Evolutionary conservation across 1,284 basidiomycete species (phyloP).

Genomic region (Ceratobasidium sp.): DNA sequence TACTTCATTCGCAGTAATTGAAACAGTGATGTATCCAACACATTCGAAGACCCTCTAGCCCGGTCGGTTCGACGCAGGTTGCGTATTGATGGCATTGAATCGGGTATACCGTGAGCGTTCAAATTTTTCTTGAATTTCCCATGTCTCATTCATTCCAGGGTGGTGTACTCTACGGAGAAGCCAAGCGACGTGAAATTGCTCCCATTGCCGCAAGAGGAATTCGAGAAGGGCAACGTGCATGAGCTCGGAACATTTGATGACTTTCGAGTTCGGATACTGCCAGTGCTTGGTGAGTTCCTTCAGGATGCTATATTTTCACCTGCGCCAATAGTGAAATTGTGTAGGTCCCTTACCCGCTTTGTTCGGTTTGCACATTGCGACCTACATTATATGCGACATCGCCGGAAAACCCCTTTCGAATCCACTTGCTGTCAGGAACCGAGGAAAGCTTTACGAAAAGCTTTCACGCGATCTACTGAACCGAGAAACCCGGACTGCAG

Average conservation of each 20-base stretch:
- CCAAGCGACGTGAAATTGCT: conserved; percentile 89
- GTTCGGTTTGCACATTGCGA: conserved; percentile 89
- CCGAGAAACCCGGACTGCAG: conserved; percentile 73
- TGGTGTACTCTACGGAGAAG: conserved; percentile 97
- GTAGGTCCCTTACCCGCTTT: conserved; percentile 83
- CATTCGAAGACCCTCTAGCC: conserved; percentile 95
- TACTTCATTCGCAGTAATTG: background rate
- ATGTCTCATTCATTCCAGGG: conserved; percentile 55
- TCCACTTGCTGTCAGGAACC: conserved; percentile 83
- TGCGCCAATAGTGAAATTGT: background rate
- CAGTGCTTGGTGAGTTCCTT: conserved; percentile 73
- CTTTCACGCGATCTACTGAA: conserved; percentile 78
- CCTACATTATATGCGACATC: conserved; percentile 85
- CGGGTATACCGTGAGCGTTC: conserved; percentile 72
- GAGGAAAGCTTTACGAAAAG: conserved; percentile 86
- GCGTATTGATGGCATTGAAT: conserved; percentile 72
- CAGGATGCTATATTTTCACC: conserved; percentile 45
- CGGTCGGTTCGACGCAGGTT: conserved; percentile 87
- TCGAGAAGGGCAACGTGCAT: conserved; percentile 87
- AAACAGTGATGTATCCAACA: conserved; percentile 86
- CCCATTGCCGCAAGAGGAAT: conserved; percentile 92
- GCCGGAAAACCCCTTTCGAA: conserved; percentile 84
- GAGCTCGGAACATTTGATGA: conserved; percentile 94
- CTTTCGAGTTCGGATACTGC: conserved; percentile 90
- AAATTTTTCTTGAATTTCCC: background rate